phyloP scores from a whole-genome alignment of 116 monocot genomes.

The Zostera marina region DNA sequence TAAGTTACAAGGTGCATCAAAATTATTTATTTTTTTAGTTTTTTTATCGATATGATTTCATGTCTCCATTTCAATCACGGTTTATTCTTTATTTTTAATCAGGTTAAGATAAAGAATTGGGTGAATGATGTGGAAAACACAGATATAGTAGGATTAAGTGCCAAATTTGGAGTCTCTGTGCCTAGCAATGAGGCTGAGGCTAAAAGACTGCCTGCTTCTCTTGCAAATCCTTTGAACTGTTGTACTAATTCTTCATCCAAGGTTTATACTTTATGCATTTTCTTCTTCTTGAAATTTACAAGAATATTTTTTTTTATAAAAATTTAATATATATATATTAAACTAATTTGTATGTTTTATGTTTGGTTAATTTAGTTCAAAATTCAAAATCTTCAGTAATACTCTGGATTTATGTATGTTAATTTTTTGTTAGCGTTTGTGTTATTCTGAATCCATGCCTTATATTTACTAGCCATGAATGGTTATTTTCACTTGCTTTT shows the following conservation, averaged over 20 bases:
- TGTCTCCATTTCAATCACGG: no score
- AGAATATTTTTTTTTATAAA: no score
- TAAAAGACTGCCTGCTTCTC: conserved; percentile 21
- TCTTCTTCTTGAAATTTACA: neutral
- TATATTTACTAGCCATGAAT: no score
- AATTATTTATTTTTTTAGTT: neutral
- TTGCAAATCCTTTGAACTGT: conserved; percentile 39
- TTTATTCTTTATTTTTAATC: conserved; percentile 7
- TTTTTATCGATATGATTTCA: neutral
- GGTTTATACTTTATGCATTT: conserved; percentile 15
- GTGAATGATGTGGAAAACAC: conserved; percentile 29
- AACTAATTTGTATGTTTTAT: neutral
- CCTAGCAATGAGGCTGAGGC: conserved; percentile 22
- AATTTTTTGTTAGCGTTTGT: neutral
- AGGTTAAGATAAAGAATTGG: conserved; percentile 53
- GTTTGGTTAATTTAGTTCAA: neutral
- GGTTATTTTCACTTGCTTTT: no score
- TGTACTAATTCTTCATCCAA: conserved; percentile 29
- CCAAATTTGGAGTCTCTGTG: conserved; percentile 36
- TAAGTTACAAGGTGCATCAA: no score
- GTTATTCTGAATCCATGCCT: no score
- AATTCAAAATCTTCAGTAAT: neutral
- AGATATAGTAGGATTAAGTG: conserved; percentile 32
- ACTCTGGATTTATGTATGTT: neutral
- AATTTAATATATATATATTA: no score